These are phyloP conservation scores for Closterium sp. DNA, from an alignment of 139 green algal genomes.

Conservation along the genomic window DNA sequence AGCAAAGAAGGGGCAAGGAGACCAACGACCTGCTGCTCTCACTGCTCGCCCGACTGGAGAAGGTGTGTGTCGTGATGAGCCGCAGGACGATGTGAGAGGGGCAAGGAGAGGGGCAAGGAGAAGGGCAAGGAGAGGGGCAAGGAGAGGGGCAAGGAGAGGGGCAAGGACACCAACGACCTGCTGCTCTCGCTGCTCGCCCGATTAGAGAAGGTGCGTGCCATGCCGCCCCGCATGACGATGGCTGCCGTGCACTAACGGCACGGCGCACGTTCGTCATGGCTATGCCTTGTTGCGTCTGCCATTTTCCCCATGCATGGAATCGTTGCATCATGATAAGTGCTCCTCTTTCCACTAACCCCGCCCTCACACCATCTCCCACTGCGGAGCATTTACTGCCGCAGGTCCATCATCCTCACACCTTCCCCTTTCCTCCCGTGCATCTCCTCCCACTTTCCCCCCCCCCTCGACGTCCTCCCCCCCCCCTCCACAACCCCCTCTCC, in stretches of 20 bases:
- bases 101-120: no score
- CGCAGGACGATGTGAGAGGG: no score
- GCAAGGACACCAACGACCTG: constrained; percentile 45
- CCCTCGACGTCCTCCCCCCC: not conserved
- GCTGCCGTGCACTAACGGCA: not conserved
- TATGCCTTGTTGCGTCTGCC: not conserved
- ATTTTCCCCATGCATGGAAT: no score
- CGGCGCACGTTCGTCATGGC: not conserved
- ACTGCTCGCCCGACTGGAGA: constrained; percentile 31
- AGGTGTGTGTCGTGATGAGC: no score
- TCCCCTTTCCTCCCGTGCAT: not conserved
- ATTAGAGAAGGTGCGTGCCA: constrained; percentile 19
- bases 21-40: constrained; percentile 44
- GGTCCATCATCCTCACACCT: not conserved
- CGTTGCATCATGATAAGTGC: not conserved
- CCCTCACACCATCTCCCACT: not conserved
- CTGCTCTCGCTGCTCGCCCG: constrained; percentile 33
- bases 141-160: no score
- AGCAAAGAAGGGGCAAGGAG: constrained; percentile 5
- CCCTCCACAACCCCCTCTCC: not conserved
- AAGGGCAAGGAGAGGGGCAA: constrained; percentile 41
- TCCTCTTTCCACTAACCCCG: not conserved
- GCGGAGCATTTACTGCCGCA: not conserved
- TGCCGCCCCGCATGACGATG: not conserved
- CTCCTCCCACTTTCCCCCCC: not conserved